Percentiles rank a stretch among this genome's conserved stretches.
phyloP scores from a whole-genome alignment of 306 rosid genomes.

The Benincasa hispida region DNA sequence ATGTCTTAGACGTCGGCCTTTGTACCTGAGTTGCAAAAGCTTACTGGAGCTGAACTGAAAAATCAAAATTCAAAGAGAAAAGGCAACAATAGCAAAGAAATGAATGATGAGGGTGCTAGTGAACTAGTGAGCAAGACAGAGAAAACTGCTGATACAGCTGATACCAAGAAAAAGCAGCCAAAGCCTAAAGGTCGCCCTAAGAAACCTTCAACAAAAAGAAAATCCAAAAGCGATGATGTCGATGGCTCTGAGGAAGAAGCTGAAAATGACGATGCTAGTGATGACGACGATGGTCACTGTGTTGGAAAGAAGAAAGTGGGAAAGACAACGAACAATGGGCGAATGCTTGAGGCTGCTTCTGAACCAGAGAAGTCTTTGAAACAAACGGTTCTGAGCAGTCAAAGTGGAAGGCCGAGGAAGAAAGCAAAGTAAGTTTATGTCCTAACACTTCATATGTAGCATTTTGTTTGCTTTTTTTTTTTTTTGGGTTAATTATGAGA shows the following conservation, averaged over 20 bases:
- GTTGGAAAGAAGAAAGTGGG: constrained; percentile 25
- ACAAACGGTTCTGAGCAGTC: constrained; percentile 35
- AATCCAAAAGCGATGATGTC: constrained; percentile 33
- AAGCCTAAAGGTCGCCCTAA: constrained; percentile 38
- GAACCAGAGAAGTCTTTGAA: constrained; percentile 28
- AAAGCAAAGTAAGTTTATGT: constrained; percentile 42
- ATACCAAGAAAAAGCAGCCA: too few species aligned
- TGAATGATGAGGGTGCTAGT: constrained; percentile 10
- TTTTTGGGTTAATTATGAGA: neutral
- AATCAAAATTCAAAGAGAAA: constrained; percentile 32
- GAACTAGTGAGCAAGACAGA: constrained; percentile 23
- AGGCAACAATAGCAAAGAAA: constrained; percentile 15
- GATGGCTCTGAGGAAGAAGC: constrained; percentile 16
- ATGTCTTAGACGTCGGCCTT: constrained; percentile 64
- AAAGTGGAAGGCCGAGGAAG: constrained; percentile 28
- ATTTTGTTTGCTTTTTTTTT: constrained; percentile 10
- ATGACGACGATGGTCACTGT: constrained; percentile 10
- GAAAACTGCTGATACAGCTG: constrained; percentile 25
- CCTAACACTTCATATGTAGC: neutral
- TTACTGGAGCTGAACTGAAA: constrained; percentile 42
- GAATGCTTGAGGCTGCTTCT: constrained; percentile 12
- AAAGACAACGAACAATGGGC: neutral
- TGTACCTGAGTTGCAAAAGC: constrained; percentile 90
- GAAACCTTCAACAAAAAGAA: constrained; percentile 37
- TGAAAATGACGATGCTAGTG: constrained; percentile 14